Evolutionary conservation across 202 grass and related monocot genomes (phyloP).

Genomic region (Brachypodium distachyon): DNA sequence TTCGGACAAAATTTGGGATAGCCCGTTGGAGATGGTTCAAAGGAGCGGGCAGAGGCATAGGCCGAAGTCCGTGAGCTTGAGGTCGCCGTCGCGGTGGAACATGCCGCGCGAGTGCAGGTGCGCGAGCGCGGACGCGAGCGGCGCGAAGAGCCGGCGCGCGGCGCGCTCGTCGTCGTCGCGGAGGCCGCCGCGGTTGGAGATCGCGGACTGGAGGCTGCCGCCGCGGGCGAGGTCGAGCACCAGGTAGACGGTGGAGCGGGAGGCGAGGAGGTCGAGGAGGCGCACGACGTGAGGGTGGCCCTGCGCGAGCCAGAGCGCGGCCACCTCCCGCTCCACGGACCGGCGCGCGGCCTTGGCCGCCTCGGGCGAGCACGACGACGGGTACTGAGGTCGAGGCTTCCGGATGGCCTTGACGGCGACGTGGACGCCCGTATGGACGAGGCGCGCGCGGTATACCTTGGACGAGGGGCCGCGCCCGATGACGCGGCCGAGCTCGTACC

Average conservation of each 20-base stretch:
- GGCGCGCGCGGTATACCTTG: slow-evolving; percentile 34
- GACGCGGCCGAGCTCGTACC: slow-evolving; percentile 39
- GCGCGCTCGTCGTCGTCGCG: slow-evolving; percentile 23
- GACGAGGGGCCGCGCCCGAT: slow-evolving; percentile 28
- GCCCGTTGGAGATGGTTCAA: too few relatives aligned
- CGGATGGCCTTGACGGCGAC: slow-evolving; percentile 39
- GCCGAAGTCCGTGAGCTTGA: slow-evolving; percentile 40
- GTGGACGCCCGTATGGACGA: slow-evolving; percentile 10
- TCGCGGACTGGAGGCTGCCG: slow-evolving; percentile 26
- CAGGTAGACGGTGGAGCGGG: slow-evolving; percentile 41
- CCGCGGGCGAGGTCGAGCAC: slow-evolving; percentile 39
- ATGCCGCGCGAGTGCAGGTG: slow-evolving; percentile 34
- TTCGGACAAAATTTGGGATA: too few relatives aligned
- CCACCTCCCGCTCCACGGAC: slow-evolving; percentile 29
- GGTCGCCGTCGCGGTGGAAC: slow-evolving; percentile 43
- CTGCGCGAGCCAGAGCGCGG: slow-evolving; percentile 14
- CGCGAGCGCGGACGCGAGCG: slow-evolving; percentile 32
- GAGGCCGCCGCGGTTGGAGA: not conserved
- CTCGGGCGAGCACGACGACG: not conserved
- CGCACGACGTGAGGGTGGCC: slow-evolving; percentile 35
- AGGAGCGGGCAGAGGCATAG: too few relatives aligned
- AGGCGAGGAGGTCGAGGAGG: slow-evolving; percentile 39
- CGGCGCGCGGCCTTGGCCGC: not conserved
- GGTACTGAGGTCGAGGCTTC: slow-evolving; percentile 19
- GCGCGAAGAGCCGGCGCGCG: slow-evolving; percentile 26